Percentiles rank a stretch among this genome's conserved stretches.
Evolutionary conservation across 225 moss, liverwort and hornwort genomes (phyloP).

Genomic region (Antitrichia curtipendula): DNA sequence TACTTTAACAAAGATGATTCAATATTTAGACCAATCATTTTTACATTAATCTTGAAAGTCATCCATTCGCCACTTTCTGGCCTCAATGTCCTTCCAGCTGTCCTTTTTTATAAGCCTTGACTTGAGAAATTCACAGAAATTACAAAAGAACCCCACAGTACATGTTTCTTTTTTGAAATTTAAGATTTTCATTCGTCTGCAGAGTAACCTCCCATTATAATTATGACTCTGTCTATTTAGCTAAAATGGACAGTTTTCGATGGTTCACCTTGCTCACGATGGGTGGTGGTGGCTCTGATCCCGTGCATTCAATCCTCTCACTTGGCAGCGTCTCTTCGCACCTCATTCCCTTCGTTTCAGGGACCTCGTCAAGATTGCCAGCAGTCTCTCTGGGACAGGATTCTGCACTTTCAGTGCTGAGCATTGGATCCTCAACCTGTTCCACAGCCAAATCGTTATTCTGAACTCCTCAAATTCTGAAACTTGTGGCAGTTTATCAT

Average conservation of each 20-base stretch:
- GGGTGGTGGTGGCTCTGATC: not conserved
- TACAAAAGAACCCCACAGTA: not conserved
- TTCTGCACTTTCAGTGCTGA: not conserved
- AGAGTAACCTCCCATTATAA: not conserved
- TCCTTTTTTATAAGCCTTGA: no score
- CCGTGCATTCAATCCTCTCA: not conserved
- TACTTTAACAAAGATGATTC: not conserved
- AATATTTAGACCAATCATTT: no score
- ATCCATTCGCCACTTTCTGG: not conserved
- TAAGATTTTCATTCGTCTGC: no score
- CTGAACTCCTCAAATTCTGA: no score
- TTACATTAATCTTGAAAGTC: not conserved
- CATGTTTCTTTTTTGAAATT: no score
- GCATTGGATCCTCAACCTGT: not conserved
- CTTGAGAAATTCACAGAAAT: not conserved
- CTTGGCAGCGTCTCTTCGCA: not conserved
- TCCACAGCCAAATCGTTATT: not conserved
- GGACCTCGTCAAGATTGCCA: not conserved
- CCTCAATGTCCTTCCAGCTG: not conserved
- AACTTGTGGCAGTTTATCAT: not conserved
- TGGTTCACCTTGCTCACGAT: not conserved
- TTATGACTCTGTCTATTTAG: not conserved
- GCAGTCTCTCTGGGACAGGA: not conserved
- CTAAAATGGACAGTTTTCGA: not conserved
- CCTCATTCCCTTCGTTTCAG: not conserved